Conservation (phyloP, 345 rosid genomes). For the Populus deltoides region DNA sequence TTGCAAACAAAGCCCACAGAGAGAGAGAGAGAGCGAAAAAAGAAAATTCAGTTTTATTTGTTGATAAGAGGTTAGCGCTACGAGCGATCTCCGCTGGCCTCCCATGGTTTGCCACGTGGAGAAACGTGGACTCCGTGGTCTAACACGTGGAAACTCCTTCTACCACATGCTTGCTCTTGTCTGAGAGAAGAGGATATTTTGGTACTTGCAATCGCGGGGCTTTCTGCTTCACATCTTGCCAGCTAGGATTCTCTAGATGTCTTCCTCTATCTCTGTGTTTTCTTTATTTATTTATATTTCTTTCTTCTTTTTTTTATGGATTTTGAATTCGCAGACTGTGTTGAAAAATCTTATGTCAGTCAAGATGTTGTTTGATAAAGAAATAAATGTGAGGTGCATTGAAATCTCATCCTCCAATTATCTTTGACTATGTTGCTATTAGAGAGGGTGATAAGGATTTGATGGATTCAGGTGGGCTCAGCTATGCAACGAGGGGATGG, state of each 20-base stretch:
- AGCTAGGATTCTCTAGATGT: conserved; percentile 57
- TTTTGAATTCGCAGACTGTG: neutral
- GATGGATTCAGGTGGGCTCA: too few species aligned
- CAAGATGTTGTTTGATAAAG: too few species aligned
- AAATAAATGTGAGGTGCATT: neutral
- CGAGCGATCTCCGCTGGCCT: conserved; percentile 76
- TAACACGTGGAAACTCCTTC: conserved; percentile 47
- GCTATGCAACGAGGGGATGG: too few species aligned
- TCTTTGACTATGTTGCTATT: neutral
- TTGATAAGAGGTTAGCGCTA: conserved; percentile 67
- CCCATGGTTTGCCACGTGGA: conserved; percentile 66
- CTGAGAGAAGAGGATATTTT: neutral
- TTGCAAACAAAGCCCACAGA: neutral
- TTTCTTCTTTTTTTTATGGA: neutral
- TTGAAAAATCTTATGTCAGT: too few species aligned
- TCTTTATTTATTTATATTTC: neutral
- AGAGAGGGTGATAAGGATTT: too few species aligned
- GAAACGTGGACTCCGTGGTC: conserved; percentile 1
- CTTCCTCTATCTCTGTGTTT: conserved; percentile 30
- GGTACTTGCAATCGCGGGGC: conserved; percentile 10
- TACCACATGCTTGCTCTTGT: conserved; percentile 51
- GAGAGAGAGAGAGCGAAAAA: neutral
- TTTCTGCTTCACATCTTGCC: conserved; percentile 38
- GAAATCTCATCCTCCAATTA: neutral
- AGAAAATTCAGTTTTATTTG: conserved; percentile 18